Conservation (phyloP, 257 asterid genomes). For the Nicotiana benthamiana region DNA sequence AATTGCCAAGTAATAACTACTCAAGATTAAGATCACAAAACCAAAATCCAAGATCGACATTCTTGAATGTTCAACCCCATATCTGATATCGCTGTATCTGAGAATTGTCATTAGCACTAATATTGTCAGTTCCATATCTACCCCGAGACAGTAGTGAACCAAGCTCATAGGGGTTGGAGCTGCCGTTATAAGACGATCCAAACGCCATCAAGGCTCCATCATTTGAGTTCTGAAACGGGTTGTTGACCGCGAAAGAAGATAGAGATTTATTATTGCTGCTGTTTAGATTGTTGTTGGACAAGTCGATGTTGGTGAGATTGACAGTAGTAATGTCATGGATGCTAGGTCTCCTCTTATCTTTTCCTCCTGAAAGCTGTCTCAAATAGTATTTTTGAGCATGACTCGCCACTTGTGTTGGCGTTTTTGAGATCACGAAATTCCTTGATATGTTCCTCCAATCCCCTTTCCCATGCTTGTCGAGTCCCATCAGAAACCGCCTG, state of each 20-base stretch:
- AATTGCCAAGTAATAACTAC: not conserved
- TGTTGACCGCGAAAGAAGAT: too few species aligned
- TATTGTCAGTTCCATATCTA: not conserved
- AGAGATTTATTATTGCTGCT: not conserved
- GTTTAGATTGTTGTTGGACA: conserved; percentile 8
- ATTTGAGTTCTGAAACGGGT: conserved; percentile 22
- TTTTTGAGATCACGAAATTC: conserved; percentile 51
- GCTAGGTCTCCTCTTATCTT: too few species aligned
- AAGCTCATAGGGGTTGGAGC: not conserved
- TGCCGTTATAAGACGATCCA: conserved; percentile 13
- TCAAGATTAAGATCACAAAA: too few species aligned
- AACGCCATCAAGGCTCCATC: conserved; percentile 35
- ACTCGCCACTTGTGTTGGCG: conserved; percentile 81
- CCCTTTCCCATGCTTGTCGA: conserved; percentile 61
- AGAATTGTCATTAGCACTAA: not conserved
- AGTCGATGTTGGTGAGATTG: conserved; percentile 17
- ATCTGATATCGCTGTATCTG: not conserved
- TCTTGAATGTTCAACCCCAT: not conserved
- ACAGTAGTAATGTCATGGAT: too few species aligned
- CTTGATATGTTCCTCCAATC: conserved; percentile 73
- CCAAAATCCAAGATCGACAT: not conserved
- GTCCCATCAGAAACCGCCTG: conserved; percentile 65
- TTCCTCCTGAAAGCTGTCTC: too few species aligned
- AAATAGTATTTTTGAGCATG: conserved; percentile 85
- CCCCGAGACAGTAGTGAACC: not conserved